phyloP scores from a whole-genome alignment of 495 filamentous ascomycete genomes.

The Trichoderma reesei region DNA sequence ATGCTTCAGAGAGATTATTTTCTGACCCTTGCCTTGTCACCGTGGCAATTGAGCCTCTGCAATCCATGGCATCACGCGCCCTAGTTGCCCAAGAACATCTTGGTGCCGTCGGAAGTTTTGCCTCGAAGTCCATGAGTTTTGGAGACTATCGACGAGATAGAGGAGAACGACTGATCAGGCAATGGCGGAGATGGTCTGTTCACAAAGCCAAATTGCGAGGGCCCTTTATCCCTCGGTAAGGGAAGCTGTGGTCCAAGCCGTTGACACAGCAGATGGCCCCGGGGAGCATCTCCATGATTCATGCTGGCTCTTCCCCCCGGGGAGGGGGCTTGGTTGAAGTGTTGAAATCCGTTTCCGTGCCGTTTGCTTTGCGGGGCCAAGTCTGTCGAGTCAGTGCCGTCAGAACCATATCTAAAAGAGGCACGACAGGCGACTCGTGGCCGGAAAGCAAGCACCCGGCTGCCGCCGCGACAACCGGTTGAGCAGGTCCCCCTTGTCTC shows the following conservation, averaged over 20 bases:
- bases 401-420: conserved; percentile 7
- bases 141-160: too few species aligned
- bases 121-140: too few species aligned
- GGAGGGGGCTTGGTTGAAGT: background rate
- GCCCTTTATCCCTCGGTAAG: background rate
- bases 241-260: background rate
- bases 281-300: background rate
- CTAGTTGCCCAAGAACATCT: background rate
- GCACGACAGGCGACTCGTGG: background rate
- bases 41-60: background rate
- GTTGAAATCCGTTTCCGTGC: background rate
- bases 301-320: too few species aligned
- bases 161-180: too few species aligned
- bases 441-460: background rate
- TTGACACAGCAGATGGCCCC: background rate
- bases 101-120: background rate
- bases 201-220: too few species aligned
- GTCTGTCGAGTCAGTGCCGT: background rate
- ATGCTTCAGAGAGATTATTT: background rate
- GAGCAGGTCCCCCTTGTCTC: background rate
- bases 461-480: conserved; percentile 2
- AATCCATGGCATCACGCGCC: background rate
- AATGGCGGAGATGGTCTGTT: too few species aligned
- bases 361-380: background rate
- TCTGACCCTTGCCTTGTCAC: background rate